phyloP scores from a whole-genome alignment of 139 green algal genomes.

The Pycnococcus provasolii region DNA sequence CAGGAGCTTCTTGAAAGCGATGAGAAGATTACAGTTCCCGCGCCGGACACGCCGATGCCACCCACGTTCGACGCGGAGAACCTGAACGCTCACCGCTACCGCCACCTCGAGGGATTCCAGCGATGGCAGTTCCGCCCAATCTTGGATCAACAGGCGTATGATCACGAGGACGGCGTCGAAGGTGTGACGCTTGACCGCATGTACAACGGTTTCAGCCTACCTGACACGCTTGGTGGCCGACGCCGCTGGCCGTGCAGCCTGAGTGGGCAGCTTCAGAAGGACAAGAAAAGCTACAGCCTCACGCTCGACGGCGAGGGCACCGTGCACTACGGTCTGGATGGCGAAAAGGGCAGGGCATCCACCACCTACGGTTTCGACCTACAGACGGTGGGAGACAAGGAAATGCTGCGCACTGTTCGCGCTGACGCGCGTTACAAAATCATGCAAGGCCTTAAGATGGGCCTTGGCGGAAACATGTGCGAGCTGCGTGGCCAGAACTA shows the following conservation, averaged over 20 bases:
- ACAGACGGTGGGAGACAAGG: constrained; percentile 50
- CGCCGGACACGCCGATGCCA: constrained; percentile 50
- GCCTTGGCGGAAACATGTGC: constrained; percentile 29
- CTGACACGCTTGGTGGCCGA: background rate
- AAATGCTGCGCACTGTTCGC: constrained; percentile 55
- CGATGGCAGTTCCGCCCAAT: constrained; percentile 50
- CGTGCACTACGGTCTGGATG: constrained; percentile 30
- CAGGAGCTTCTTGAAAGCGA: constrained; percentile 12
- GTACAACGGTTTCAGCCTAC: constrained; percentile 25
- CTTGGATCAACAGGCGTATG: constrained; percentile 46
- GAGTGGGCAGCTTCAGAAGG: constrained; percentile 54
- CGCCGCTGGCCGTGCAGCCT: constrained; percentile 20
- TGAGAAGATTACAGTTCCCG: constrained; percentile 44
- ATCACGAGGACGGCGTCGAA: constrained; percentile 65
- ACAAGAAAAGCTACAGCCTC: constrained; percentile 53
- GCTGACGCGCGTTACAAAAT: constrained; percentile 45
- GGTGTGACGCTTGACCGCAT: constrained; percentile 50
- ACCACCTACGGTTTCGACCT: constrained; percentile 48
- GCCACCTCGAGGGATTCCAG: constrained; percentile 45
- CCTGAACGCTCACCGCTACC: constrained; percentile 47
- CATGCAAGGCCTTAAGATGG: constrained; percentile 32
- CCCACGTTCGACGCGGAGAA: constrained; percentile 62
- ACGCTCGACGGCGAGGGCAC: constrained; percentile 43
- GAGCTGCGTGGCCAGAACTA: constrained; percentile 19
- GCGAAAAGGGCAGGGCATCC: background rate